phyloP scores from a whole-genome alignment of 225 moss, liverwort and hornwort species.

The Asterella californica region DNA sequence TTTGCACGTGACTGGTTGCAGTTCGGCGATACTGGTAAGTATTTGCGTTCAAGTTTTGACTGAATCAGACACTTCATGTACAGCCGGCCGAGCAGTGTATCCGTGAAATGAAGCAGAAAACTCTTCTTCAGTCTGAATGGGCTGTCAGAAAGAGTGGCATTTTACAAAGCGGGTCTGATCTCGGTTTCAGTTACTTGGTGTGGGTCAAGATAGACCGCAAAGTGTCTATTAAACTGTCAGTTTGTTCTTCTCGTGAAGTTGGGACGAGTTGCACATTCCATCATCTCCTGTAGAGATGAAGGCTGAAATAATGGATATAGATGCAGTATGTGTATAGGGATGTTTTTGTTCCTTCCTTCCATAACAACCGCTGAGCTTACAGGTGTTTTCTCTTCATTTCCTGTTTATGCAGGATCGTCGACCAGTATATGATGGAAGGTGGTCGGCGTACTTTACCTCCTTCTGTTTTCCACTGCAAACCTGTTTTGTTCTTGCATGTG shows the following conservation, averaged over 20 bases:
- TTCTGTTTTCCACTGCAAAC: neutral
- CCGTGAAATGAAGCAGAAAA: neutral
- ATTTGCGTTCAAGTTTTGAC: neutral
- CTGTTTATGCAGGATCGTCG: conserved; percentile 9
- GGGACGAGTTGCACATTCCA: neutral
- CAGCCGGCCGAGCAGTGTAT: neutral
- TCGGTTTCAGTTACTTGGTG: neutral
- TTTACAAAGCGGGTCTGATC: neutral
- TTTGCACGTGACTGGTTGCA: conserved; percentile 9
- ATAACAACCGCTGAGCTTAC: neutral
- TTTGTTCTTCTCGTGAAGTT: neutral
- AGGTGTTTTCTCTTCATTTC: neutral
- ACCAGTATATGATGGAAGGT: conserved; percentile 19
- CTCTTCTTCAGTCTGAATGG: neutral
- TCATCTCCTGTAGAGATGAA: neutral
- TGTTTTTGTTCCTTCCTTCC: neutral
- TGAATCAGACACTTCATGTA: neutral
- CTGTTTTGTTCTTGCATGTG: neutral
- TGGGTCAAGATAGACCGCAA: neutral
- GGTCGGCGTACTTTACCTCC: neutral
- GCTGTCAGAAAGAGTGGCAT: no score
- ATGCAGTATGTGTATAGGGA: neutral
- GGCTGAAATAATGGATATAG: neutral
- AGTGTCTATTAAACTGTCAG: neutral
- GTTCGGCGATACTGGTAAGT: conserved; percentile 22